Percentiles rank a stretch among this genome's conserved stretches.
phyloP scores from a whole-genome alignment of 257 asterid genomes.

The Echites panduratus region DNA sequence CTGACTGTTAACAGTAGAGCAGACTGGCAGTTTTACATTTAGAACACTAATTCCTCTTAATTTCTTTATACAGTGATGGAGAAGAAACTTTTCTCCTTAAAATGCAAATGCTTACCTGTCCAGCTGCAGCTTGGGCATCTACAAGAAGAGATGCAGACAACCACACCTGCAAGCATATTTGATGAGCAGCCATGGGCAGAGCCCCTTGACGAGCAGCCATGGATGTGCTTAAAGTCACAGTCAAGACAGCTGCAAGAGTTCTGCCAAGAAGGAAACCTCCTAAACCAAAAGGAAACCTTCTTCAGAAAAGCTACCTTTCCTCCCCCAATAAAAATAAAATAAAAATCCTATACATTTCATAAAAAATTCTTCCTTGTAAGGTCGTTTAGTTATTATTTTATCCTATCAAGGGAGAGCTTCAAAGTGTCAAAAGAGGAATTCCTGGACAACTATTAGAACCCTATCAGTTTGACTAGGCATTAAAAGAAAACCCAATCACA shows the following conservation, averaged over 20 bases:
- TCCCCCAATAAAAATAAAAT: neutral
- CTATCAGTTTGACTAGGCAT: neutral
- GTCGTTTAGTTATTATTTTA: neutral
- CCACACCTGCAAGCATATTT: slow-evolving; percentile 38
- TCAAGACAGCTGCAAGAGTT: slow-evolving; percentile 34
- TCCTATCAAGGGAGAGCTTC: neutral
- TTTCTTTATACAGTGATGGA: neutral
- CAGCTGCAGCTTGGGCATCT: slow-evolving; percentile 38
- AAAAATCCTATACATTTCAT: neutral
- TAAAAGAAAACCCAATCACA: neutral
- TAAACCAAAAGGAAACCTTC: slow-evolving; percentile 5
- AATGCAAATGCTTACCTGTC: slow-evolving; percentile 20
- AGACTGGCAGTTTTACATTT: neutral
- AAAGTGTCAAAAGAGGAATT: neutral
- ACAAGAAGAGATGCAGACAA: slow-evolving; percentile 33
- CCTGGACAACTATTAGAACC: neutral
- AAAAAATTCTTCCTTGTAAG: neutral
- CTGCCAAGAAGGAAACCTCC: slow-evolving; percentile 43
- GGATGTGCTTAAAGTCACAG: slow-evolving; percentile 34
- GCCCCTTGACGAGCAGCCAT: slow-evolving; percentile 39
- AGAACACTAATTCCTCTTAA: neutral
- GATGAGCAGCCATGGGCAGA: slow-evolving; percentile 38
- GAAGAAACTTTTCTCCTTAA: neutral
- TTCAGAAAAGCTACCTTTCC: neutral
- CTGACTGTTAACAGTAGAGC: neutral